A percentile compares a stretch with the other conserved stretches of the same genome.
Conservation (phyloP, 371 early-diverging fungal genomes). For the Haplosporangium sp. region DNA sequence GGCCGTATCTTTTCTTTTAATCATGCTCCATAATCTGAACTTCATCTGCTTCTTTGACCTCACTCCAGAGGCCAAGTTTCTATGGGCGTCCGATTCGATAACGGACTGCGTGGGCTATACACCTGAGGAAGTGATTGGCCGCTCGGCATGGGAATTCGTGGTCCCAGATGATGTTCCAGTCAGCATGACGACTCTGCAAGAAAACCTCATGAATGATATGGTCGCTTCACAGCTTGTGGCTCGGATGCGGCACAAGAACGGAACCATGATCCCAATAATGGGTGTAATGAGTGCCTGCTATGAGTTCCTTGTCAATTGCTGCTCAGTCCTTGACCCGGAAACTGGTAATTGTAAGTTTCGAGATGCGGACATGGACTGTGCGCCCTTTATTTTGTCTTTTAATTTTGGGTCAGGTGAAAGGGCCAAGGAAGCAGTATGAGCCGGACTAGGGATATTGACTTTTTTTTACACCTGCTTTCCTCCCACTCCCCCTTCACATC, state of each 20-base stretch:
- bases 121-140: conserved; percentile 62
- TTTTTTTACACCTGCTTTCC: no score
- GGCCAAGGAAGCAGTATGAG: neutral
- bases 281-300: conserved; percentile 23
- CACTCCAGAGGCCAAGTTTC: conserved; percentile 56
- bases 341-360: conserved; percentile 17
- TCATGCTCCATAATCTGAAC: conserved; percentile 34
- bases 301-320: conserved; percentile 25
- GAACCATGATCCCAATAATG: no score
- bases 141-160: conserved; percentile 55
- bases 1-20: neutral
- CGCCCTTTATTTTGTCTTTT: neutral
- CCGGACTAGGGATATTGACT: no score
- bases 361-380: no score
- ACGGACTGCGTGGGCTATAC: conserved; percentile 59
- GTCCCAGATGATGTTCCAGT: conserved; percentile 56
- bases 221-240: conserved; percentile 41
- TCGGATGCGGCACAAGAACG: neutral
- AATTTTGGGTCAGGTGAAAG: neutral
- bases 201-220: conserved; percentile 60
- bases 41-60: conserved; percentile 67
- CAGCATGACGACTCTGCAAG: conserved; percentile 50
- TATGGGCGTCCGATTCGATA: conserved; percentile 62
- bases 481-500: no score
- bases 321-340: conserved; percentile 11